A percentile compares a stretch with the other conserved stretches of the same genome.
phyloP scores from a whole-genome alignment of 2,329 filamentous ascomycete genomes.

The Acrocalymma vagum region DNA sequence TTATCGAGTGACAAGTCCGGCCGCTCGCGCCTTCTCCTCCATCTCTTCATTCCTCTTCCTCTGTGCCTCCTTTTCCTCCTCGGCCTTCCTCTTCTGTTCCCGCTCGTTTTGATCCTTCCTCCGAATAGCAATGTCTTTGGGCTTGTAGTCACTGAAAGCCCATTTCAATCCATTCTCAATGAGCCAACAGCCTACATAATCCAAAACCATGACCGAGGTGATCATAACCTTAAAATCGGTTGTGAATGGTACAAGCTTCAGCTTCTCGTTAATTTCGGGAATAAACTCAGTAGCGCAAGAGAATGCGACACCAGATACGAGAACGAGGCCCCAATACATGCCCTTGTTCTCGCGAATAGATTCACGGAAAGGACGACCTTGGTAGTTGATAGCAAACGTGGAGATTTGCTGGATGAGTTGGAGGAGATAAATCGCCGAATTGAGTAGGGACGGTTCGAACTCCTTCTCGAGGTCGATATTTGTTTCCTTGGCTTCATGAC shows the following conservation, averaged over 20 bases:
- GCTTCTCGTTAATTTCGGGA: slow-evolving; percentile 91
- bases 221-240: slow-evolving; percentile 89
- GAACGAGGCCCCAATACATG: slow-evolving; percentile 97
- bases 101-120: slow-evolving; percentile 84
- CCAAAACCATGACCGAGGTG: slow-evolving; percentile 83
- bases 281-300: slow-evolving; percentile 94
- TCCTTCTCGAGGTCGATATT: slow-evolving; percentile 92
- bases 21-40: slow-evolving; percentile 32
- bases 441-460: slow-evolving; percentile 91
- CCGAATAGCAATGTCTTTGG: slow-evolving; percentile 90
- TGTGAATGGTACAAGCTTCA: slow-evolving; percentile 90
- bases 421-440: slow-evolving; percentile 95
- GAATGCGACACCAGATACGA: slow-evolving; percentile 90
- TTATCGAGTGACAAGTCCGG: slow-evolving; percentile 12
- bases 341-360: slow-evolving; percentile 93
- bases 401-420: slow-evolving; percentile 99
- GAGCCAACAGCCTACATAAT: slow-evolving; percentile 86
- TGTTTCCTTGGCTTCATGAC: slow-evolving; percentile 73
- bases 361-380: slow-evolving; percentile 96
- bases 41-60: slow-evolving; percentile 42
- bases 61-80: slow-evolving; percentile 56
- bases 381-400: slow-evolving; percentile 99
- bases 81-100: slow-evolving; percentile 74
- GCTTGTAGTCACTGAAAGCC: slow-evolving; percentile 88
- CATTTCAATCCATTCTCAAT: slow-evolving; percentile 88